Percentiles rank a stretch among this genome's conserved stretches.
phyloP scores from a whole-genome alignment of 768 basidiomycete genomes.

The Naganishia friedmannii region DNA sequence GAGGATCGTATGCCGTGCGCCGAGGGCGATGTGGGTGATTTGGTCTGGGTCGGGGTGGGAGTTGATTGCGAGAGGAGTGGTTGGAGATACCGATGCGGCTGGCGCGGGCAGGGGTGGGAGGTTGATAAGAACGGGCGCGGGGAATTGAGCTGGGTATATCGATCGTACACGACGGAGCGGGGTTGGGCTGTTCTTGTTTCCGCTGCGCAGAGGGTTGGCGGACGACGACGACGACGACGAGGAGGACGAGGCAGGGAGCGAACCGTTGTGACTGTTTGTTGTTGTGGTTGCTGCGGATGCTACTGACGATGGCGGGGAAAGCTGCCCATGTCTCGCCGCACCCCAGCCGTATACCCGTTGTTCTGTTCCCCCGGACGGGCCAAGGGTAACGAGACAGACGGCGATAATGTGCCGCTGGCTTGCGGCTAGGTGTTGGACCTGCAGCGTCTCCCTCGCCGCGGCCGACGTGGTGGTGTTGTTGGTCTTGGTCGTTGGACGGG shows the following conservation, averaged over 20 bases:
- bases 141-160: not conserved
- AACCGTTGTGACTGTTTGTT: no score
- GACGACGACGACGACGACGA: not conserved
- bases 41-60: not conserved
- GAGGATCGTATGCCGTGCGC: conserved; percentile 61
- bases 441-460: conserved; percentile 25
- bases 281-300: no score
- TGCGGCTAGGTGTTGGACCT: conserved; percentile 59
- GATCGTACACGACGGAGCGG: not conserved
- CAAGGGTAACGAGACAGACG: conserved; percentile 50
- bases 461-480: no score
- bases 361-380: conserved; percentile 23
- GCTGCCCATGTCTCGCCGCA: conserved; percentile 75
- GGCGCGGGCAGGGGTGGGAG: not conserved
- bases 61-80: not conserved
- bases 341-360: conserved; percentile 72
- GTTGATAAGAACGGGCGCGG: not conserved
- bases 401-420: conserved; percentile 67
- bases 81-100: not conserved
- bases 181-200: not conserved
- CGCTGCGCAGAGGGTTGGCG: not conserved
- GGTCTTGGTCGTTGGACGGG: no score
- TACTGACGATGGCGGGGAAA: conserved; percentile 53
- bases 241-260: no score
- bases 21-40: conserved; percentile 53